Evolutionary conservation across 768 basidiomycete genomes (phyloP).

Genomic region (Boletus tomentosulus): DNA sequence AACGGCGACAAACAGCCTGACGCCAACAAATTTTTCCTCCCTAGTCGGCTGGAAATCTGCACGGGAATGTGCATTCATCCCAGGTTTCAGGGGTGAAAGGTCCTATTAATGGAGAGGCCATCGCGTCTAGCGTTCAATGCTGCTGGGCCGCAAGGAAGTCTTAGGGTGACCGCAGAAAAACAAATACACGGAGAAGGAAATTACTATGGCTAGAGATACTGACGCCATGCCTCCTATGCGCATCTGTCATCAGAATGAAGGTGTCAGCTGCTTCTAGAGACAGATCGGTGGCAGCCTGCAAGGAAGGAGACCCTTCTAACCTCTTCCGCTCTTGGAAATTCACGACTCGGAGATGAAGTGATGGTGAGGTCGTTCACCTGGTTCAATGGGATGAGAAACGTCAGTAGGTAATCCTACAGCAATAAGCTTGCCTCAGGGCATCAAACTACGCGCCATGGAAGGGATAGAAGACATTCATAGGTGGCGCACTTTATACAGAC

Average conservation of each 20-base stretch:
- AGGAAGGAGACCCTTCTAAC: conserved; percentile 12
- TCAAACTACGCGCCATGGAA: conserved; percentile 21
- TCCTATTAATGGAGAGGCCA: conserved; percentile 23
- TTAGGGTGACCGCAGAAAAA: conserved; percentile 23
- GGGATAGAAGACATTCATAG: conserved; percentile 20
- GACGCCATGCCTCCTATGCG: conserved; percentile 10
- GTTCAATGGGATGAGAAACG: conserved; percentile 3
- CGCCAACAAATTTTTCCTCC: conserved; percentile 14
- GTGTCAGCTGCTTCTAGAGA: conserved; percentile 4
- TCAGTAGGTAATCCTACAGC: conserved; percentile 9
- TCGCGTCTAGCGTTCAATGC: conserved; percentile 2
- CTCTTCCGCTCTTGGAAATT: conserved; percentile 12
- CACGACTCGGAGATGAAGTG: conserved; percentile 23
- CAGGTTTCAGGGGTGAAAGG: conserved; percentile 5
- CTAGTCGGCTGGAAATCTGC: conserved; percentile 10
- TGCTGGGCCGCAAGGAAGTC: conserved; percentile 21
- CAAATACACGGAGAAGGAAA: conserved; percentile 9
- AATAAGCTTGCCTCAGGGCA: conserved; percentile 10
- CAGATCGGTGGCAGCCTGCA: conserved; percentile 18
- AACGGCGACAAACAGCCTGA: conserved; percentile 9
- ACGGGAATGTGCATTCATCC: conserved; percentile 1
- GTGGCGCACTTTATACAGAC: conserved; percentile 5
- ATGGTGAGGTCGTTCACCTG: conserved; percentile 1
- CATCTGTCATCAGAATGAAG: conserved; percentile 15
- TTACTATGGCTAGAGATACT: conserved; percentile 6